A percentile compares a stretch with the other conserved stretches of the same genome.
Evolutionary conservation across 2,329 filamentous ascomycete species (phyloP).

Genomic region (Davidsoniella australis): DNA sequence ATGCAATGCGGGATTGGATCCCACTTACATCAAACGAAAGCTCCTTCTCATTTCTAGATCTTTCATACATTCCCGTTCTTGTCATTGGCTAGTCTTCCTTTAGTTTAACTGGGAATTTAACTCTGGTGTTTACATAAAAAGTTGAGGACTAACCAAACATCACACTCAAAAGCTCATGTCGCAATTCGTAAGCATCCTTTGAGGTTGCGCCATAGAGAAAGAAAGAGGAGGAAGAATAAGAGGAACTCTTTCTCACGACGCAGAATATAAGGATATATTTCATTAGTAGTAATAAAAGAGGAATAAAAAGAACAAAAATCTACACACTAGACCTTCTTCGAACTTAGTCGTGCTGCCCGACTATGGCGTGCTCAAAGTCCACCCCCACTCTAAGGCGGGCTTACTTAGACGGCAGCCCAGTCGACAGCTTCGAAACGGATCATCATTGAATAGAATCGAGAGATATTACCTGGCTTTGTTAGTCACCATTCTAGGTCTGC

Average conservation of each 20-base stretch:
- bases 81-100: no score
- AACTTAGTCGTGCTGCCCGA: neutral
- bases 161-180: neutral
- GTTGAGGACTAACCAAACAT: neutral
- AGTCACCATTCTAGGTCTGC: no score
- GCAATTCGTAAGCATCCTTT: conserved; percentile 5
- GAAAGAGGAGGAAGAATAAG: no score
- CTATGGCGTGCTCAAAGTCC: conserved; percentile 11
- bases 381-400: conserved; percentile 3
- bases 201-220: conserved; percentile 5
- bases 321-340: no score
- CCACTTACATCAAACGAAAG: neutral
- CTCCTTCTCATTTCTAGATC: neutral
- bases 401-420: neutral
- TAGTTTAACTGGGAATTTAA: no score
- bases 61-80: no score
- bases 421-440: no score
- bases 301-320: neutral
- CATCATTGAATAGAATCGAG: no score
- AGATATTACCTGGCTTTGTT: no score
- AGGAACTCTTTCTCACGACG: no score
- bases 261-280: no score
- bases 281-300: neutral
- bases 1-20: no score
- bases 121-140: neutral